These are phyloP conservation scores for Suillus alpinus DNA, from an alignment of 768 basidiomycete genomes.

Conservation along the genomic window DNA sequence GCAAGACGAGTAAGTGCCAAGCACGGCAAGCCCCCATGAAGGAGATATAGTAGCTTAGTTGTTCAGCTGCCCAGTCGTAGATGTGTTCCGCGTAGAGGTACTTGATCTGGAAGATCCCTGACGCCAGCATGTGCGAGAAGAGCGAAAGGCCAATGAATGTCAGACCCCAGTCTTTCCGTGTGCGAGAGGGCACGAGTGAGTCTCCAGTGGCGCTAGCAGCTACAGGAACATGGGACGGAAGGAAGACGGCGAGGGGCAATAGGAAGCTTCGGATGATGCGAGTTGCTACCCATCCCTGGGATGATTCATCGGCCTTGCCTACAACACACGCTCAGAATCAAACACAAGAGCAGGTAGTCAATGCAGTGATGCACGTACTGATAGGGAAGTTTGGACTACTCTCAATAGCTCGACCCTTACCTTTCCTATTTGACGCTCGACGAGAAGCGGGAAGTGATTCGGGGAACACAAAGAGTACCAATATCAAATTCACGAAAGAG, in stretches of 20 bases:
- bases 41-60: constrained; percentile 77
- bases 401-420: constrained; percentile 27
- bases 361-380: constrained; percentile 12
- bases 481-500: constrained; percentile 49
- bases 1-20: constrained; percentile 59
- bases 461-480: constrained; percentile 58
- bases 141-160: constrained; percentile 62
- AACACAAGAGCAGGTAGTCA: constrained; percentile 1
- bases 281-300: constrained; percentile 6
- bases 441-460: constrained; percentile 45
- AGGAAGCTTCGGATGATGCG: constrained; percentile 46
- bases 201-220: constrained; percentile 38
- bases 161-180: constrained; percentile 68
- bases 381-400: constrained; percentile 2
- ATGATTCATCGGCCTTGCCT: background rate
- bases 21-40: constrained; percentile 64
- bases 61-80: constrained; percentile 64
- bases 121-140: constrained; percentile 63
- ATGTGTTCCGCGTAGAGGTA: constrained; percentile 76
- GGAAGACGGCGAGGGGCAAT: constrained; percentile 67
- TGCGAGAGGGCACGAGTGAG: constrained; percentile 62
- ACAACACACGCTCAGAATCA: background rate
- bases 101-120: constrained; percentile 72
- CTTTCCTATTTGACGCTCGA: constrained; percentile 24
- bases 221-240: constrained; percentile 49